Evolutionary conservation across 2,329 filamentous ascomycete species (phyloP).

Genomic region (Monilinia fructicola): DNA sequence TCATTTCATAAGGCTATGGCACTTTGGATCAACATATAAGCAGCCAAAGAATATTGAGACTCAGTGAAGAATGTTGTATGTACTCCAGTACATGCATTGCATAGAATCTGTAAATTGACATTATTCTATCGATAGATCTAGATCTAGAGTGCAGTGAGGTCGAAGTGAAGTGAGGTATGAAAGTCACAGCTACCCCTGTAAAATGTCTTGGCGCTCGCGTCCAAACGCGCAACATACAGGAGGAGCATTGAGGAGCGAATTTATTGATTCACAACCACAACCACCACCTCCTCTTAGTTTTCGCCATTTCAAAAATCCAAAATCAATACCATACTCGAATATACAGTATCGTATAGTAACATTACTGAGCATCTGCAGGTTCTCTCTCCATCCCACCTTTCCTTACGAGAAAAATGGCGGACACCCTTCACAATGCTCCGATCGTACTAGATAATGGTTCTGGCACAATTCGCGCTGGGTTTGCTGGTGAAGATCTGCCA

Average conservation of each 20-base stretch:
- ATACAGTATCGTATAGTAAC: background rate
- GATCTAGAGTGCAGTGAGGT: background rate
- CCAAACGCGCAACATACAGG: slow-evolving; percentile 12
- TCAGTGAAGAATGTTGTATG: background rate
- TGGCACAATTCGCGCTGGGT: slow-evolving; percentile 94
- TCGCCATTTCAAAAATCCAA: slow-evolving; percentile 8
- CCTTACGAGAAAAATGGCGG: slow-evolving; percentile 50
- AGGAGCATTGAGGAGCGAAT: slow-evolving; percentile 1
- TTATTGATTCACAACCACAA: slow-evolving; percentile 17
- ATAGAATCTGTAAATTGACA: background rate
- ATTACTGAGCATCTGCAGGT: background rate
- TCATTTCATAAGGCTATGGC: too few relatives aligned
- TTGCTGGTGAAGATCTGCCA: slow-evolving; percentile 91
- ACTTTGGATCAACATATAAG: background rate
- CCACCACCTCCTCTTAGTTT: background rate
- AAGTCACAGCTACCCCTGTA: slow-evolving; percentile 21
- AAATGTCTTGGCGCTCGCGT: slow-evolving; percentile 25
- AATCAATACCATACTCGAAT: background rate
- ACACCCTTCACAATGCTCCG: slow-evolving; percentile 88
- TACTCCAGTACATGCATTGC: too few relatives aligned
- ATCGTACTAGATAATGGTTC: slow-evolving; percentile 99
- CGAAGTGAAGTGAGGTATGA: slow-evolving; percentile 4
- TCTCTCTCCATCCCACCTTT: background rate
- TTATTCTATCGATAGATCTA: background rate
- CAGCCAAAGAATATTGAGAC: too few relatives aligned